phyloP scores from a whole-genome alignment of 495 filamentous ascomycete genomes.

The Clohesyomyces aquaticus region DNA sequence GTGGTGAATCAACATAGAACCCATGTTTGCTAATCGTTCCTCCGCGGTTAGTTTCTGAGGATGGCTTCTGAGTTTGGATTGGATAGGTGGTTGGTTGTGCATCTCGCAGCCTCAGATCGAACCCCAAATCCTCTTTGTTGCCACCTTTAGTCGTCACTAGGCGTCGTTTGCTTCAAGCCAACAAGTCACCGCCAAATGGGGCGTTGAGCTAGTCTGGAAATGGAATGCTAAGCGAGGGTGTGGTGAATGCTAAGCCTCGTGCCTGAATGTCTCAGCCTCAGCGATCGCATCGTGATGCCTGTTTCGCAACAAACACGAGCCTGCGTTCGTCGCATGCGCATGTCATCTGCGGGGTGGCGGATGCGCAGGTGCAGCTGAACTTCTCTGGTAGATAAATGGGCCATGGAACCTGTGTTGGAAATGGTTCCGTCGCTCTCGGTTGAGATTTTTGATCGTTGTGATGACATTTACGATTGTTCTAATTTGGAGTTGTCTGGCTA shows the following conservation, averaged over 20 bases:
- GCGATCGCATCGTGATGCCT: background rate
- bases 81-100: background rate
- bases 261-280: conserved; percentile 7
- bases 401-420: background rate
- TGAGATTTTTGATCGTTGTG: background rate
- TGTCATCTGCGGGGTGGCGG: background rate
- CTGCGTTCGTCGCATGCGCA: background rate
- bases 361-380: background rate
- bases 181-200: too few relatives aligned
- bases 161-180: too few relatives aligned
- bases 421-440: too few relatives aligned
- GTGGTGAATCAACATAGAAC: conserved; percentile 3
- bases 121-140: too few relatives aligned
- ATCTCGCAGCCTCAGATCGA: too few relatives aligned
- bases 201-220: background rate
- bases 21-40: background rate
- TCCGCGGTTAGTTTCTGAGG: background rate
- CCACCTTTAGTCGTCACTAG: too few relatives aligned
- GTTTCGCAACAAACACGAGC: too few relatives aligned
- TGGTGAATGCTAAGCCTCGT: conserved; percentile 16
- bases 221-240: background rate
- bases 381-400: background rate
- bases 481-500: conserved; percentile 4
- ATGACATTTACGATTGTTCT: conserved; percentile 5
- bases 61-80: background rate